Conservation (phyloP, 2,329 filamentous ascomycete species). For the Pyricularia pennisetigena region DNA sequence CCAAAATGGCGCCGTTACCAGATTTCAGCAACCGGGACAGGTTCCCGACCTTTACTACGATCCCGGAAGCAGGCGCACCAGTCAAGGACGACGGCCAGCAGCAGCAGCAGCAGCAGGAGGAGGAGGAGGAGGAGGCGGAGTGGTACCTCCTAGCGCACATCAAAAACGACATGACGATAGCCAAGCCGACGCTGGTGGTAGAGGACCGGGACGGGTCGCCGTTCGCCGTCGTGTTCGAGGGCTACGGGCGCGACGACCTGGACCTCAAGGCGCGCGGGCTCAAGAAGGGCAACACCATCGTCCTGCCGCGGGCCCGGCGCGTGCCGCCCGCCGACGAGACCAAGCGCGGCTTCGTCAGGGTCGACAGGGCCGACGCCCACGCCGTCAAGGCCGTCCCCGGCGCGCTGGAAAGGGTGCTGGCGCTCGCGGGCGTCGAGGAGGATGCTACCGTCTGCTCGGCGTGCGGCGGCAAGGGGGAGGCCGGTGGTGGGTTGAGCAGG, state of each 20-base stretch:
- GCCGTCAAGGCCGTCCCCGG: conserved; percentile 24
- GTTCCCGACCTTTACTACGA: conserved; percentile 24
- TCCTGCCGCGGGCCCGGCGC: conserved; percentile 23
- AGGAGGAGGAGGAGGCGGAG: conserved; percentile 3
- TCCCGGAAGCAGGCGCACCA: conserved; percentile 14
- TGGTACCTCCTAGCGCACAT: conserved; percentile 34
- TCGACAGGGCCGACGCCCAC: conserved; percentile 20
- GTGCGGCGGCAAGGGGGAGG: conserved; percentile 16
- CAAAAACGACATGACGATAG: conserved; percentile 37
- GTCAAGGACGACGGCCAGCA: not conserved
- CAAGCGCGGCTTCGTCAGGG: conserved; percentile 27
- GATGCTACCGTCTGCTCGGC: conserved; percentile 15
- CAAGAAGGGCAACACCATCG: conserved; percentile 27
- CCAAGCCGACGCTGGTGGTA: conserved; percentile 36
- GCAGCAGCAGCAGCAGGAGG: conserved; percentile 5
- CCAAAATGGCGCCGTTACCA: conserved; percentile 13
- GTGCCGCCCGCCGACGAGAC: conserved; percentile 23
- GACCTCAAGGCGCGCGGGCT: conserved; percentile 21
- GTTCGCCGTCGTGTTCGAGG: conserved; percentile 37
- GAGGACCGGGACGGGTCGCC: conserved; percentile 26
- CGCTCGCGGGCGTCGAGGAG: conserved; percentile 6
- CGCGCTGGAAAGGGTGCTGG: conserved; percentile 17
- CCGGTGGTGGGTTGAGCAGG: conserved; percentile 18
- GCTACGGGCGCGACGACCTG: conserved; percentile 22
- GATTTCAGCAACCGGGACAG: conserved; percentile 20